Conservation (phyloP, 2,329 filamentous ascomycete genomes). For the Thielaviopsis populi region DNA sequence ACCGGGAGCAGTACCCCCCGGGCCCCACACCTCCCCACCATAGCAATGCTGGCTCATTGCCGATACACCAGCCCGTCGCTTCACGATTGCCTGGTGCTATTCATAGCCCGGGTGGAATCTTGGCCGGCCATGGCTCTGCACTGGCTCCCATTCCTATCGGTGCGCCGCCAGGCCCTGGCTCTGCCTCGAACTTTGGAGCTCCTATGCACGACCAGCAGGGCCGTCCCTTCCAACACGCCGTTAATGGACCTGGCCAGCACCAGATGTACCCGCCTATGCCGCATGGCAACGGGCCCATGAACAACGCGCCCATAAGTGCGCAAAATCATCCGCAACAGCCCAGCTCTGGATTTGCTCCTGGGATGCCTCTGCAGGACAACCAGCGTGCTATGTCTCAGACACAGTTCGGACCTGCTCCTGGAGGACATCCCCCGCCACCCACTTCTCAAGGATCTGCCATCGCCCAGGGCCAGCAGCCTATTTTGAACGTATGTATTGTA, state of each 20-base stretch:
- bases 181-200: constrained; percentile 36
- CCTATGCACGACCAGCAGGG: constrained; percentile 38
- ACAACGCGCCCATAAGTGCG: constrained; percentile 37
- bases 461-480: constrained; percentile 30
- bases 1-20: constrained; percentile 51
- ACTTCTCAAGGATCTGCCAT: constrained; percentile 25
- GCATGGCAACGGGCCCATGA: constrained; percentile 35
- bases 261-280: constrained; percentile 44
- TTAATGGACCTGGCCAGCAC: constrained; percentile 32
- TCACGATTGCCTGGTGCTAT: constrained; percentile 66
- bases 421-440: constrained; percentile 23
- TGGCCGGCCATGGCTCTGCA: constrained; percentile 55
- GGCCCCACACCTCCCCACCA: constrained; percentile 68
- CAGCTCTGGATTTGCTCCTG: background rate
- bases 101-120: constrained; percentile 78
- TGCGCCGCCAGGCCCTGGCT: constrained; percentile 32
- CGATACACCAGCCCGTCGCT: constrained; percentile 88
- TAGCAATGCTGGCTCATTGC: constrained; percentile 73
- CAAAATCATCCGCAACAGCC: constrained; percentile 38
- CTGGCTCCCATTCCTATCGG: constrained; percentile 38
- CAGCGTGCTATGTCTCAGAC: constrained; percentile 15
- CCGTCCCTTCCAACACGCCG: constrained; percentile 37
- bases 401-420: constrained; percentile 13
- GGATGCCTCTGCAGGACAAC: constrained; percentile 28
- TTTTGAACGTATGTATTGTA: constrained; percentile 39